Conservation (phyloP, 2,329 filamentous ascomycete genomes). For the Parastagonospora avenae region DNA sequence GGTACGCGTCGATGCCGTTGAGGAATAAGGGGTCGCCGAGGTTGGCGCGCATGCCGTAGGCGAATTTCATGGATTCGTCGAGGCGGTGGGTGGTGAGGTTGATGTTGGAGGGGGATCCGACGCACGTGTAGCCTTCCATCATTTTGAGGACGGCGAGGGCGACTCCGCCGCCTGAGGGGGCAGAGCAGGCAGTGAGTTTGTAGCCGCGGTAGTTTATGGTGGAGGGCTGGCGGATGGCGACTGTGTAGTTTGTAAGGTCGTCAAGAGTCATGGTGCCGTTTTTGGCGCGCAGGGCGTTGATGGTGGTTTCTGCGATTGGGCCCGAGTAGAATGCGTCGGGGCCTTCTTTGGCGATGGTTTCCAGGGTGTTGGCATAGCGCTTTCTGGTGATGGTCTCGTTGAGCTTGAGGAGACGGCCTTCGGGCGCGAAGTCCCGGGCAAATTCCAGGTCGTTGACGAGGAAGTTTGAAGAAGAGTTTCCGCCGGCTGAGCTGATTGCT, state of each 20-base stretch:
- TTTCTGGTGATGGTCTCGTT: slow-evolving; percentile 81
- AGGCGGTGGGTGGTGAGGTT: slow-evolving; percentile 81
- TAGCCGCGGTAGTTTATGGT: slow-evolving; percentile 64
- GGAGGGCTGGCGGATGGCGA: slow-evolving; percentile 67
- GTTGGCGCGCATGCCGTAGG: slow-evolving; percentile 75
- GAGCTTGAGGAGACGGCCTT: slow-evolving; percentile 72
- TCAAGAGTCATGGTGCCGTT: slow-evolving; percentile 87
- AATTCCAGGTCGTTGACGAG: slow-evolving; percentile 76
- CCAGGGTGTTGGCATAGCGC: slow-evolving; percentile 79
- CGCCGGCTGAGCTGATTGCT: slow-evolving; percentile 42
- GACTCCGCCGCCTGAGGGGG: slow-evolving; percentile 80
- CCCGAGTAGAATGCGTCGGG: slow-evolving; percentile 76
- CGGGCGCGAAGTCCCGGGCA: slow-evolving; percentile 86
- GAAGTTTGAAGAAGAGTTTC: slow-evolving; percentile 61
- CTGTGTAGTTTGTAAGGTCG: slow-evolving; percentile 75
- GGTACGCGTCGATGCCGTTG: slow-evolving; percentile 64
- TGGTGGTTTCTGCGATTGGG: slow-evolving; percentile 73
- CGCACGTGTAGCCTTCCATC: slow-evolving; percentile 73
- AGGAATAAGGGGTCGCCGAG: slow-evolving; percentile 85
- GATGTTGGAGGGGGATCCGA: slow-evolving; percentile 61
- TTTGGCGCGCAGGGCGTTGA: slow-evolving; percentile 67
- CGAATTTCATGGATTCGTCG: slow-evolving; percentile 88
- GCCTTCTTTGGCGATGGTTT: slow-evolving; percentile 75
- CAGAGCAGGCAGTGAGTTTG: slow-evolving; percentile 70
- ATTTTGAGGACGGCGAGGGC: slow-evolving; percentile 79